Conservation (phyloP, 2,329 filamentous ascomycete species). For the Fusarium redolens region DNA sequence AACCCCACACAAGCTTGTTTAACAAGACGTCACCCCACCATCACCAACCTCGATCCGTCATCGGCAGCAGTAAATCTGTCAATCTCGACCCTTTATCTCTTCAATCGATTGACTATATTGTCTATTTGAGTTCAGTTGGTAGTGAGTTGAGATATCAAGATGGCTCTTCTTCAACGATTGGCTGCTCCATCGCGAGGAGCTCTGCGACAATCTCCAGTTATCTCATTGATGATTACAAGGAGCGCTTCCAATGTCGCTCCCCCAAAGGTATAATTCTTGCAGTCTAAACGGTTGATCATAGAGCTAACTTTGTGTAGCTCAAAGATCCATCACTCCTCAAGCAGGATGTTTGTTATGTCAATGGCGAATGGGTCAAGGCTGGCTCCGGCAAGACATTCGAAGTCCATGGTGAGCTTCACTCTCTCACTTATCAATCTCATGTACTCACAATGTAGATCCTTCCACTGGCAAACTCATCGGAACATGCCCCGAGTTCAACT, state of each 20-base stretch:
- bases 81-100: neutral
- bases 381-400: constrained; percentile 92
- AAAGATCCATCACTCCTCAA: constrained; percentile 87
- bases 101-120: neutral
- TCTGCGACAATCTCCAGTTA: constrained; percentile 47
- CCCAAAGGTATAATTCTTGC: constrained; percentile 51
- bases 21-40: constrained; percentile 45
- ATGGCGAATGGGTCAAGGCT: constrained; percentile 91
- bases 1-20: constrained; percentile 40
- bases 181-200: constrained; percentile 43
- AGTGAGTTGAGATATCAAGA: constrained; percentile 10
- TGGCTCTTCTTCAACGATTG: constrained; percentile 50
- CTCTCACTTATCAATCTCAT: neutral
- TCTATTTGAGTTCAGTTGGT: neutral
- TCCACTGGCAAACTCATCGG: constrained; percentile 84
- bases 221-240: constrained; percentile 47
- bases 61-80: constrained; percentile 1
- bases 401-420: constrained; percentile 69
- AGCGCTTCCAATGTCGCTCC: constrained; percentile 61
- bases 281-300: neutral
- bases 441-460: constrained; percentile 69
- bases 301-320: constrained; percentile 61
- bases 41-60: constrained; percentile 17
- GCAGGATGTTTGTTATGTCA: constrained; percentile 83
- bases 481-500: constrained; percentile 85